Conservation (phyloP, 768 basidiomycete species). For the Holtermannia corniformis region DNA sequence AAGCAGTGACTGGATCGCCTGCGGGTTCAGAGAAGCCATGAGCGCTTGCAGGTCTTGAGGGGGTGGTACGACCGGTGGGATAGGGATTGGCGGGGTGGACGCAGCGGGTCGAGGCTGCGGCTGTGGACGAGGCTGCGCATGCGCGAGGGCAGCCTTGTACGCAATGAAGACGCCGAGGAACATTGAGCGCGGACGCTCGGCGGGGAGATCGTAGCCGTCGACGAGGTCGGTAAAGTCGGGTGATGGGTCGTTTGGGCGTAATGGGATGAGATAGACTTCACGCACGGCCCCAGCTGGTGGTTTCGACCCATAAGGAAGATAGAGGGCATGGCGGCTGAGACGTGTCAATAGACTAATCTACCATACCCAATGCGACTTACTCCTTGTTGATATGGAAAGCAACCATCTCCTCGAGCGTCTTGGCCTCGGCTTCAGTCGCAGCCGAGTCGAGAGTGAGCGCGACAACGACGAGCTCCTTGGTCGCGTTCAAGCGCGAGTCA, state of each 20-base stretch:
- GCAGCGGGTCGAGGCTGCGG: too few relatives aligned
- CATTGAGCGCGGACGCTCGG: conserved; percentile 12
- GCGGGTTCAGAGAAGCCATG: background rate
- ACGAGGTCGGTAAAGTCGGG: conserved; percentile 35
- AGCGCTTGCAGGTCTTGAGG: background rate
- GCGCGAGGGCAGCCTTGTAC: conserved; percentile 3
- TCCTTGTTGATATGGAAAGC: conserved; percentile 26
- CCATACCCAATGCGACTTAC: conserved; percentile 15
- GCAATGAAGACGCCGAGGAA: conserved; percentile 28
- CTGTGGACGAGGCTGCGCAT: too few relatives aligned
- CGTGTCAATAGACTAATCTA: background rate
- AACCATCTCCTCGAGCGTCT: conserved; percentile 19
- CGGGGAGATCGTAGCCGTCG: conserved; percentile 27
- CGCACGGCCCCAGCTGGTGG: conserved; percentile 22
- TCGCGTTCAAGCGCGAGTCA: conserved; percentile 18
- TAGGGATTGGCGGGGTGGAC: background rate
- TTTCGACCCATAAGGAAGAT: conserved; percentile 21
- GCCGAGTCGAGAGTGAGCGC: conserved; percentile 21
- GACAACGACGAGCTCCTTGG: conserved; percentile 28
- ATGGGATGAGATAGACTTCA: conserved; percentile 37
- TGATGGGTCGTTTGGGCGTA: conserved; percentile 23
- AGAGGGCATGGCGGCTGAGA: conserved; percentile 33
- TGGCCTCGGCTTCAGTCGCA: conserved; percentile 13
- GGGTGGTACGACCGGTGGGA: background rate
- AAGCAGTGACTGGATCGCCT: background rate